Evolutionary conservation across 2,329 filamentous ascomycete species (phyloP).

Genomic region (Neonectria faginata): DNA sequence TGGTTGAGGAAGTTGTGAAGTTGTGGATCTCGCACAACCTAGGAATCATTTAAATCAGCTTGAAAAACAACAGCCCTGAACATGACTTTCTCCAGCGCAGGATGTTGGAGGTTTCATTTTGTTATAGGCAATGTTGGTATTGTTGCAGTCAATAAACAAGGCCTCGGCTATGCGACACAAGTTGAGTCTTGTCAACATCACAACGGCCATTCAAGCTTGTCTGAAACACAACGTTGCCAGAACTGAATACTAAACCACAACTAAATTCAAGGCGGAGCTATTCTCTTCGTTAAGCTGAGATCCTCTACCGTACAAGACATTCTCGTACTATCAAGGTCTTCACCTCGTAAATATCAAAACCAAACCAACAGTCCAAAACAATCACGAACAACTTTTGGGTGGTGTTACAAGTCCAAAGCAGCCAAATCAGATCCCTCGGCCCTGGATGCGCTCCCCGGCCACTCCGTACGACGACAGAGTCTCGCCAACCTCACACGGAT

Average conservation of each 20-base stretch:
- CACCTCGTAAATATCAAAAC: background rate
- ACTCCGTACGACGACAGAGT: conserved; percentile 47
- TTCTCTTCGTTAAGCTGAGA: background rate
- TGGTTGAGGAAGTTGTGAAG: too few relatives aligned
- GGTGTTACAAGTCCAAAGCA: background rate
- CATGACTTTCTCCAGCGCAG: background rate
- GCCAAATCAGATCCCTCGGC: conserved; percentile 45
- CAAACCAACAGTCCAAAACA: background rate
- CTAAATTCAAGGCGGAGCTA: background rate
- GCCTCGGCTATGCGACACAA: background rate
- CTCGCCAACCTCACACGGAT: conserved; percentile 54
- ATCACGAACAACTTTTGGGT: background rate
- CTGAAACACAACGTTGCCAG: too few relatives aligned
- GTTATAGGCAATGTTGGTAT: background rate
- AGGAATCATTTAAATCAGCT: too few relatives aligned
- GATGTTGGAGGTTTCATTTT: background rate
- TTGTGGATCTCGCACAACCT: too few relatives aligned
- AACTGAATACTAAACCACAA: background rate
- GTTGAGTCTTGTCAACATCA: background rate
- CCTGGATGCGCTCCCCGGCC: conserved; percentile 50
- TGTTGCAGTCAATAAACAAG: background rate
- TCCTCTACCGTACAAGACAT: background rate
- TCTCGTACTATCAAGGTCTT: background rate
- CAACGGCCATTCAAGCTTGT: background rate
- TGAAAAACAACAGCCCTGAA: too few relatives aligned